Evolutionary conservation across 2,329 filamentous ascomycete genomes (phyloP).

Genomic region (Trichoderma gracile): DNA sequence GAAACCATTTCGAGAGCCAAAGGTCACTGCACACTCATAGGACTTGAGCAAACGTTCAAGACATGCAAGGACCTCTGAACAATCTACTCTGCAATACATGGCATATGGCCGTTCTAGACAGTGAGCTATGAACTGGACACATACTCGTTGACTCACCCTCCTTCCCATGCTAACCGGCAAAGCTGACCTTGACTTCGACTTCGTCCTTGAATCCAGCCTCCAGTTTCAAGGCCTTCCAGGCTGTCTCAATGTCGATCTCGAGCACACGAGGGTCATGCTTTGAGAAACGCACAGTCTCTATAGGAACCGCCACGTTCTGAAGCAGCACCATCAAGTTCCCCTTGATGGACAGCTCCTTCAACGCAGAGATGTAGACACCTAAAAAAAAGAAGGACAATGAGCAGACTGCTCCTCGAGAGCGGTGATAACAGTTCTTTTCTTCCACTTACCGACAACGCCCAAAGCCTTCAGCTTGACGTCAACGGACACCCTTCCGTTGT

Average conservation of each 20-base stretch:
- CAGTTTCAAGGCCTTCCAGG: conserved; percentile 75
- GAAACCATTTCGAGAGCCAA: conserved; percentile 10
- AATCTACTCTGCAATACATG: not conserved
- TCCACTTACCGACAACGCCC: conserved; percentile 62
- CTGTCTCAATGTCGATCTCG: conserved; percentile 72
- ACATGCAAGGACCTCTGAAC: conserved; percentile 4
- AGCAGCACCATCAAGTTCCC: conserved; percentile 74
- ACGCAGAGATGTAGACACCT: conserved; percentile 74
- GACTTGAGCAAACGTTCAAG: conserved; percentile 8
- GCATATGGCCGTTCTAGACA: not conserved
- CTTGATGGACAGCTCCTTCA: conserved; percentile 61
- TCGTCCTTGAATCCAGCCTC: conserved; percentile 79
- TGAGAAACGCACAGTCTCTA: conserved; percentile 62
- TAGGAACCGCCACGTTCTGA: conserved; percentile 67
- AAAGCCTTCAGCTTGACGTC: conserved; percentile 76
- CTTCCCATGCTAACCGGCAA: conserved; percentile 40
- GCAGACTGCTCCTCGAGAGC: not conserved
- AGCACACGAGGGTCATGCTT: conserved; percentile 60
- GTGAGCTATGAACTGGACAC: not conserved
- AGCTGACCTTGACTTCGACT: conserved; percentile 65
- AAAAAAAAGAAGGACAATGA: not conserved
- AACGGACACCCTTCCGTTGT: conserved; percentile 62
- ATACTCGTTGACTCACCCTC: not conserved
- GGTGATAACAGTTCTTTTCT: not conserved
- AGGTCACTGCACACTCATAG: not conserved